Evolutionary conservation across 1,139 yeast species (phyloP), one percentile per base, ranked within the genome.

Genomic region (Arxiozyma slooffiae): DNA sequence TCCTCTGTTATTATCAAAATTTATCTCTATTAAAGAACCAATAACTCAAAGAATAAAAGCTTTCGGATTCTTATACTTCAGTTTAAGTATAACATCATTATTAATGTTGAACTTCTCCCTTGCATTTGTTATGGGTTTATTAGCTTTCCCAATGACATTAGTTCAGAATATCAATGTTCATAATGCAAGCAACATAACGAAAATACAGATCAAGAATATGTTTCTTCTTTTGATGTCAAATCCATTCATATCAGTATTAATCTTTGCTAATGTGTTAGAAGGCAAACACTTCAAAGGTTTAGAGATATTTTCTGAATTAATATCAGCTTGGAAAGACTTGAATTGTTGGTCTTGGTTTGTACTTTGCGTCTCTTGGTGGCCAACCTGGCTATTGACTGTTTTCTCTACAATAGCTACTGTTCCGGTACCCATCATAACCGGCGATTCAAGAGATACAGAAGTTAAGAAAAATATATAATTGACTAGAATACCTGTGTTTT

Each of bases 301-400:
- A 3, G 63, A 67, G 22, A 65, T 45, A 54, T 84, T 47, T 68
- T 78, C 67, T 34, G 80, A 81, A 1, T 70, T 87, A 24, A 66
- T 81, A 17, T 72, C 77, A 26, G 80, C 89, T 1, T 86, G 92
- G 85, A 64, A 72, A 38, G 80, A 82, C 39, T 70, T 86, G 51
- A 86, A 84, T 55, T 82, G 86, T 55, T 88, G 96, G 94, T 86
- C 96, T 0, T 88, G 96, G 95, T 77, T 79, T 52, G 78, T 87
- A 21, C 67, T 89, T 4, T 73, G 81, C 47, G 71, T 84, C 41
- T 84, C 89, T 0, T 89, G 96, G 96, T 69, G 82, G 47, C 95
- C 97, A 1, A 76, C 81, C 1, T 90, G 97, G 97, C 51, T 80
- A 1, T 67, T 77, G 23, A 71, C 79, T 20, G 73, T 79, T 1